Percentiles rank a stretch among this genome's conserved stretches.
Conservation (phyloP, 768 basidiomycete genomes). For the Amanita muscaria region DNA sequence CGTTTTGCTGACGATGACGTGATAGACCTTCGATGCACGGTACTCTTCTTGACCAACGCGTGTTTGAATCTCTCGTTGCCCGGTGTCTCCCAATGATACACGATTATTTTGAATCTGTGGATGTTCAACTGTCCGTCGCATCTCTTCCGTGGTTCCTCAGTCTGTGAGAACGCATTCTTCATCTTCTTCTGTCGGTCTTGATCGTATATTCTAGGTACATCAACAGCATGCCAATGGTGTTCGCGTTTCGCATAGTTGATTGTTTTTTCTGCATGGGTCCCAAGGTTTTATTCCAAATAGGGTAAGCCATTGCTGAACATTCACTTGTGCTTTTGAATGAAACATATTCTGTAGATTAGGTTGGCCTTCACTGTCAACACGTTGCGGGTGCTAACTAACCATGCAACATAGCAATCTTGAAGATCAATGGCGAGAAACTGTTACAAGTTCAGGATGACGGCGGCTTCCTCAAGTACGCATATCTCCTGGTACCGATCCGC, state of each 20-base stretch:
- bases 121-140: constrained; percentile 95
- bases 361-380: constrained; percentile 23
- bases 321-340: constrained; percentile 9
- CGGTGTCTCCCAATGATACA: constrained; percentile 88
- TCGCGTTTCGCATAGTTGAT: constrained; percentile 95
- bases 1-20: not conserved
- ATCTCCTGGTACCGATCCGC: not conserved
- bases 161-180: constrained; percentile 47
- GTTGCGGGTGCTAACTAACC: constrained; percentile 13
- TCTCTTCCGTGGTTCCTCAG: constrained; percentile 98
- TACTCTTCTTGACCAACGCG: constrained; percentile 94
- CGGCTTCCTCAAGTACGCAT: constrained; percentile 80
- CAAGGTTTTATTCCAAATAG: constrained; percentile 97
- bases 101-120: constrained; percentile 83
- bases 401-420: constrained; percentile 67
- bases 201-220: constrained; percentile 47
- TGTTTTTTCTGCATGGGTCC: constrained; percentile 99
- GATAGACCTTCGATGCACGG: constrained; percentile 95
- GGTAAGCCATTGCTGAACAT: constrained; percentile 40
- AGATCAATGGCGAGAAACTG: constrained; percentile 92
- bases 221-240: constrained; percentile 95
- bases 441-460: constrained; percentile 95
- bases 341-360: constrained; percentile 38
- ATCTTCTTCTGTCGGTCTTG: not conserved
- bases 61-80: constrained; percentile 90